Evolutionary conservation across 495 filamentous ascomycete species (phyloP).

Genomic region (Recurvomyces mirabilis): DNA sequence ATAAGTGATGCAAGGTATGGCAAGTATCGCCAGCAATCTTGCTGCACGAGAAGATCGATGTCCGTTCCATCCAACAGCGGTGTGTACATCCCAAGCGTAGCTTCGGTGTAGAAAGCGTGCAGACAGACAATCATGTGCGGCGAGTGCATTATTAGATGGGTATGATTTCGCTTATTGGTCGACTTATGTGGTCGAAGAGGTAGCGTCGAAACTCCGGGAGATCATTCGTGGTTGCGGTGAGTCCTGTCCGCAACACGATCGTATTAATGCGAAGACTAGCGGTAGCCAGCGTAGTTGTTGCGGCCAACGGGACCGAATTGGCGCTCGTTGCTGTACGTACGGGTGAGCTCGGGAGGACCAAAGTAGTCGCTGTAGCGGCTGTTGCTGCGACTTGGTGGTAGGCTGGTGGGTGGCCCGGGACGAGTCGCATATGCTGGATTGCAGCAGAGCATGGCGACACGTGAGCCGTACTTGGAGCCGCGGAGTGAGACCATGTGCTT

Average conservation of each 20-base stretch:
- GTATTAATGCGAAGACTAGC: too few species aligned
- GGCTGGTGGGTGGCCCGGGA: slow-evolving; percentile 66
- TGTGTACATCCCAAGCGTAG: slow-evolving; percentile 8
- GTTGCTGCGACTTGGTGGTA: slow-evolving; percentile 51
- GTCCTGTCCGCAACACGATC: too few species aligned
- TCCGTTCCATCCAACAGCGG: slow-evolving; percentile 6
- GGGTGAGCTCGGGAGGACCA: slow-evolving; percentile 3
- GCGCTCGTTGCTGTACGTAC: slow-evolving; percentile 16
- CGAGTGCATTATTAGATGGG: background rate
- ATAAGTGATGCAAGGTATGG: slow-evolving; percentile 6
- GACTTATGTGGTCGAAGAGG: background rate
- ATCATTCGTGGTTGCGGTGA: too few species aligned
- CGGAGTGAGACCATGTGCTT: slow-evolving; percentile 99
- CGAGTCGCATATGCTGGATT: slow-evolving; percentile 79
- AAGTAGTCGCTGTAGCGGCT: slow-evolving; percentile 35
- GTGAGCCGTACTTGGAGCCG: slow-evolving; percentile 95
- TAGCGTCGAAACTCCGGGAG: too few species aligned
- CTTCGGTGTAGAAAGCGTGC: slow-evolving; percentile 13
- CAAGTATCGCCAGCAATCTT: slow-evolving; percentile 9
- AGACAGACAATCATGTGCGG: background rate
- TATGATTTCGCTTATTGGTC: background rate
- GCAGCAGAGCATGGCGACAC: slow-evolving; percentile 96
- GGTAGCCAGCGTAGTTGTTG: slow-evolving; percentile 10
- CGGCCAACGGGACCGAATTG: slow-evolving; percentile 9
- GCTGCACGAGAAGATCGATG: slow-evolving; percentile 7